A percentile compares a stretch with the other conserved stretches of the same genome.
Evolutionary conservation across 805 yeast species (phyloP).

Genomic region (Kuraishia borneana): DNA sequence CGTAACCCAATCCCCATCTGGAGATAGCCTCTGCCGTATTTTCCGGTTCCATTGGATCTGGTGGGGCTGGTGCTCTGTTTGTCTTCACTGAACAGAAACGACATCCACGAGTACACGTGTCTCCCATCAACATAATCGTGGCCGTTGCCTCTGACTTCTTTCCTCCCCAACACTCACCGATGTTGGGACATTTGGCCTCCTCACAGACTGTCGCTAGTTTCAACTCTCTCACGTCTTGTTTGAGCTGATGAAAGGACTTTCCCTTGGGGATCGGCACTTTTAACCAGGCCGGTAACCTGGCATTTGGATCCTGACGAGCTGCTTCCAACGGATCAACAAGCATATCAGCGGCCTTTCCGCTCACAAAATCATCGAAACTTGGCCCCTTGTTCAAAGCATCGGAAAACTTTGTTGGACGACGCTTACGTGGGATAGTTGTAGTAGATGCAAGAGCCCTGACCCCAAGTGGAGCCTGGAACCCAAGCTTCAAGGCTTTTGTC

Average conservation of each 20-base stretch:
- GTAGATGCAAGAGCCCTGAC: too few species aligned
- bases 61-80: slow-evolving; percentile 70
- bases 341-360: slow-evolving; percentile 65
- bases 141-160: slow-evolving; percentile 89
- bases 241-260: slow-evolving; percentile 63
- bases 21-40: slow-evolving; percentile 95
- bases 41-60: slow-evolving; percentile 95
- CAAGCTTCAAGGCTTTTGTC: too few species aligned
- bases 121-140: slow-evolving; percentile 96
- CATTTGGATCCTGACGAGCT: slow-evolving; percentile 57
- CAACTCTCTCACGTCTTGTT: slow-evolving; percentile 78
- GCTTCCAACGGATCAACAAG: slow-evolving; percentile 66
- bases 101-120: slow-evolving; percentile 99
- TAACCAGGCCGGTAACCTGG: slow-evolving; percentile 84
- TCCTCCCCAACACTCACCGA: slow-evolving; percentile 99
- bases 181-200: slow-evolving; percentile 98
- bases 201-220: slow-evolving; percentile 94
- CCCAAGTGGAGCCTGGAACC: too few species aligned
- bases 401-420: slow-evolving; percentile 49
- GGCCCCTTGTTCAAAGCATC: slow-evolving; percentile 78
- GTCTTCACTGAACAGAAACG: slow-evolving; percentile 97
- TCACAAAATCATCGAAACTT: slow-evolving; percentile 81
- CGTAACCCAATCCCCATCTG: slow-evolving; percentile 97
- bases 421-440: slow-evolving; percentile 19
- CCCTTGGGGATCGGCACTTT: slow-evolving; percentile 98